phyloP scores from a whole-genome alignment of 306 rosid species.

The Albizia julibrissin region DNA sequence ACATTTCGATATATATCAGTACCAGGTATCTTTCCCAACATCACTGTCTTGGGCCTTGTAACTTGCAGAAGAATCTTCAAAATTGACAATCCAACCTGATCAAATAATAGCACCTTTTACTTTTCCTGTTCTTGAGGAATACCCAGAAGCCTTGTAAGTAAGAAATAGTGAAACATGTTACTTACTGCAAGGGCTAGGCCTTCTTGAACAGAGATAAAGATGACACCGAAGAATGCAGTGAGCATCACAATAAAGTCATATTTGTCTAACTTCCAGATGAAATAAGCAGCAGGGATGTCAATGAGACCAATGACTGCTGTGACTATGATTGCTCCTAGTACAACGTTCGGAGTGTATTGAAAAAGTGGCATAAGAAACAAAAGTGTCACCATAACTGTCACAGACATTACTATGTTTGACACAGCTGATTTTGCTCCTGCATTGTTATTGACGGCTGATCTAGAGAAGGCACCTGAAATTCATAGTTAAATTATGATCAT shows the following conservation, averaged over 20 bases:
- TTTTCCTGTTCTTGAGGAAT: not conserved
- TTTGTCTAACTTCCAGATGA: conserved; percentile 86
- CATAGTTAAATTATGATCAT: conserved; percentile 3
- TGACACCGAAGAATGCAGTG: conserved; percentile 80
- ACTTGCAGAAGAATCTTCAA: conserved; percentile 81
- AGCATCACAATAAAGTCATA: conserved; percentile 80
- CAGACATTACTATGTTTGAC: conserved; percentile 89
- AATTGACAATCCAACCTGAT: conserved; percentile 80
- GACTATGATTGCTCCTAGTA: conserved; percentile 87
- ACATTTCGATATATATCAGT: conserved; percentile 74
- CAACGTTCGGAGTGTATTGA: conserved; percentile 89
- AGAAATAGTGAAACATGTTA: conserved; percentile 17
- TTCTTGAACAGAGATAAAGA: conserved; percentile 74
- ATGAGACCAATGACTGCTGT: conserved; percentile 89
- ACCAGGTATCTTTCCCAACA: conserved; percentile 83
- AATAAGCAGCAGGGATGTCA: conserved; percentile 75
- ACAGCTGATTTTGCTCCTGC: conserved; percentile 91
- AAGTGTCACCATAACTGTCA: conserved; percentile 91
- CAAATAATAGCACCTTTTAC: not conserved
- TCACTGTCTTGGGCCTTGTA: conserved; percentile 84
- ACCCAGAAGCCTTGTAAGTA: not conserved
- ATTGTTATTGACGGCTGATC: conserved; percentile 93
- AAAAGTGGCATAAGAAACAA: conserved; percentile 91
- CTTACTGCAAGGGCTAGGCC: conserved; percentile 95
- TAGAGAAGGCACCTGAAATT: conserved; percentile 79